Base-by-base conservation (phyloP, 2,329 filamentous ascomycete genomes). In the Pezicula radicicola region DNA sequence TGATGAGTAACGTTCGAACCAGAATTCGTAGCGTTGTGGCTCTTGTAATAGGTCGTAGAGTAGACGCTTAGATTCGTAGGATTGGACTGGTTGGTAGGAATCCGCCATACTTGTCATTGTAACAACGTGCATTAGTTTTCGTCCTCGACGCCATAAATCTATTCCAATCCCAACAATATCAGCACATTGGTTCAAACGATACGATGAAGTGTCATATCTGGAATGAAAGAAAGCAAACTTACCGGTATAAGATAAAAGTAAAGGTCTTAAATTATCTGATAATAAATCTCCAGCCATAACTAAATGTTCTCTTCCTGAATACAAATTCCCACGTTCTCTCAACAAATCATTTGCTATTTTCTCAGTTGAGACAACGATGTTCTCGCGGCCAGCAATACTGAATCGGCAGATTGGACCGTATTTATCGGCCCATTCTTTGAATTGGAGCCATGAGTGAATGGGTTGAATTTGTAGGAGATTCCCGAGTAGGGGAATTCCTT, bases 371-470 rank as follows among this genome's bases (percentile, higher is more conserved):
- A 75, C 63, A 27, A 74, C 56, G 46, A 72, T 61, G 45, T 70
- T 65, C 18, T 63, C 63, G 10, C 63, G 60, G 15, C 71, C 75
- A 6, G 71, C 72, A 48, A 79, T 69, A 39, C 70, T 68, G 30
- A 78, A 60, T 9, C 69, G 68, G 55, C 71, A 76, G 28, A 80
- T 68, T 5, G 70, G 65, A 2, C 75, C 67, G 49, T 69, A 66
- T 48, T 63, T 52, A 15, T 69, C 57, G 21, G 63, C 59, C 65
- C 69, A 72, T 25, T 66, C 60, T 13, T 67, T 60, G 61, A 75
- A 74, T 48, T 72, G 68, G 15, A 73, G 55, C 72, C 72, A 75
- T 21, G 64, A 68, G 56, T 73, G 65, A 18, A 25, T 25, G 25
- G 25, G 25, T 6, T 25, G 25, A 25, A 25, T 25, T 25, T 25